A percentile compares a stretch with the other conserved stretches of the same genome.
Conservation (phyloP, 2,329 filamentous ascomycete genomes). For the Phaeosphaeria sp. region DNA sequence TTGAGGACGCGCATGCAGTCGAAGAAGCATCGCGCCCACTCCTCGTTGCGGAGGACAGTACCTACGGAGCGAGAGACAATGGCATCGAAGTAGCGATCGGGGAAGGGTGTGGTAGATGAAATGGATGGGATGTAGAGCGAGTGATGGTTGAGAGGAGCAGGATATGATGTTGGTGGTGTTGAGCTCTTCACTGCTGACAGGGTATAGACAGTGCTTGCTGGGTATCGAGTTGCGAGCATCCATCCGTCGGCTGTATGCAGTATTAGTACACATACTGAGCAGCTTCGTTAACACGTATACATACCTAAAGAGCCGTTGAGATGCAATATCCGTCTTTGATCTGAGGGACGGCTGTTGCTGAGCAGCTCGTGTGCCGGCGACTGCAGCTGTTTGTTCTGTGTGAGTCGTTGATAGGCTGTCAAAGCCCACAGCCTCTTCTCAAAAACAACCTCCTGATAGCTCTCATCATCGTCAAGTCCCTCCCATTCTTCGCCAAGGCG, state of each 20-base stretch:
- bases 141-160: conserved; percentile 36
- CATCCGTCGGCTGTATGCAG: conserved; percentile 28
- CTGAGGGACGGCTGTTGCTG: conserved; percentile 23
- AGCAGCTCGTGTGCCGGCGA: conserved; percentile 34
- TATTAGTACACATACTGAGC: not conserved
- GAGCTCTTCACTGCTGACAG: conserved; percentile 27
- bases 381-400: conserved; percentile 35
- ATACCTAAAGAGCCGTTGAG: conserved; percentile 33
- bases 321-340: conserved; percentile 31
- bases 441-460: conserved; percentile 32
- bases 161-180: conserved; percentile 26
- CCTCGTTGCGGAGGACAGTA: conserved; percentile 31
- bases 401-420: conserved; percentile 34
- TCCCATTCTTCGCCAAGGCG: conserved; percentile 37
- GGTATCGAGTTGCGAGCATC: conserved; percentile 34
- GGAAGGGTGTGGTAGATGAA: conserved; percentile 29
- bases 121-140: conserved; percentile 32
- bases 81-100: conserved; percentile 33
- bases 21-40: conserved; percentile 36
- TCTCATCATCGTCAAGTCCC: conserved; percentile 33
- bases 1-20: conserved; percentile 38
- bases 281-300: conserved; percentile 1
- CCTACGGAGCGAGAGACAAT: conserved; percentile 33
- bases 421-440: conserved; percentile 38
- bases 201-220: conserved; percentile 31